Percentiles rank a stretch among this genome's conserved stretches.
Conservation (phyloP, 495 filamentous ascomycete species). For the Annulohypoxylon bovei region DNA sequence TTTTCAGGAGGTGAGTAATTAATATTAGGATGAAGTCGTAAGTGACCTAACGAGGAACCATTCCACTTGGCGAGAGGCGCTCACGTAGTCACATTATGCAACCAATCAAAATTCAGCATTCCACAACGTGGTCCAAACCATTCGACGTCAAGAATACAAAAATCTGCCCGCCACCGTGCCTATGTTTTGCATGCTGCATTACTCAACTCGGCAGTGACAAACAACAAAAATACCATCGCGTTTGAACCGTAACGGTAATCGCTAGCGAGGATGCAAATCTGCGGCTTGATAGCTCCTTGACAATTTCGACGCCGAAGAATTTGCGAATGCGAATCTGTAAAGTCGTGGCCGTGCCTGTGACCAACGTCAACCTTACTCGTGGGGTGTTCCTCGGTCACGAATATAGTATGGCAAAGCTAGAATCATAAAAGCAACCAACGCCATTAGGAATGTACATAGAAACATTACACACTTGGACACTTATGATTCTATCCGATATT, state of each 20-base stretch:
- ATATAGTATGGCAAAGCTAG: slow-evolving; percentile 2
- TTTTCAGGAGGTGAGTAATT: slow-evolving; percentile 7
- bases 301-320: neutral
- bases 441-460: neutral
- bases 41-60: slow-evolving; percentile 23
- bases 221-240: slow-evolving; percentile 7
- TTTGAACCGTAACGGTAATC: slow-evolving; percentile 4
- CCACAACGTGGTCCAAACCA: slow-evolving; percentile 32
- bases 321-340: slow-evolving; percentile 1
- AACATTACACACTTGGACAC: neutral
- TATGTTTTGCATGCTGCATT: slow-evolving; percentile 1
- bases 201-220: neutral
- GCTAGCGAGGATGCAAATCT: slow-evolving; percentile 8
- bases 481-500: neutral
- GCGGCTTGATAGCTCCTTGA: slow-evolving; percentile 3
- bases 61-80: slow-evolving; percentile 21
- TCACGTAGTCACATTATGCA: slow-evolving; percentile 1
- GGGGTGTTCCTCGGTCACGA: slow-evolving; percentile 6
- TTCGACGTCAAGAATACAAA: slow-evolving; percentile 16
- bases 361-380: neutral
- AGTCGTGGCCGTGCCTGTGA: neutral
- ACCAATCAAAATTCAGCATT: slow-evolving; percentile 28
- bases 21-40: slow-evolving; percentile 14
- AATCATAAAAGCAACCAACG: neutral
- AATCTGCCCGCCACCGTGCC: slow-evolving; percentile 1